A percentile compares a stretch with the other conserved stretches of the same genome.
These are phyloP conservation scores for Geranomyces variabilis DNA, from an alignment of 192 early-diverging fungal genomes.

Conservation along the genomic window DNA sequence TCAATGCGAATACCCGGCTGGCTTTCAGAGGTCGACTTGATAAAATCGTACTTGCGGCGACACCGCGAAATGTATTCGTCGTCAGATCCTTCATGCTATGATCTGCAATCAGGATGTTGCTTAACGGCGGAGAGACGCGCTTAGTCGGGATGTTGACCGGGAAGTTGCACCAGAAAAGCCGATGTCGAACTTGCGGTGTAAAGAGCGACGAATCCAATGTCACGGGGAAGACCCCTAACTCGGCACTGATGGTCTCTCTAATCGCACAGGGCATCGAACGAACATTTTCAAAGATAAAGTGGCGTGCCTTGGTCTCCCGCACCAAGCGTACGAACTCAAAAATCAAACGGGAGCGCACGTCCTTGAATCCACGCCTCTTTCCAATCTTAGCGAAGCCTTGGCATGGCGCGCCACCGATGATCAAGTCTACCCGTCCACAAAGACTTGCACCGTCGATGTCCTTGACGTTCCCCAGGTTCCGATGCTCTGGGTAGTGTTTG, in stretches of 20 bases:
- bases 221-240: conserved; percentile 8
- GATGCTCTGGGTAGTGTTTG: neutral
- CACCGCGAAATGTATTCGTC: neutral
- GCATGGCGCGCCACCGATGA: conserved; percentile 23
- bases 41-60: neutral
- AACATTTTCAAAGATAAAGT: conserved; percentile 22
- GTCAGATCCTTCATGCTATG: conserved; percentile 6
- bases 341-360: neutral
- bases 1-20: conserved; percentile 1
- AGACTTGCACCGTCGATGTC: too few species aligned
- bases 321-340: conserved; percentile 9
- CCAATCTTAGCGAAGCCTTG: conserved; percentile 13
- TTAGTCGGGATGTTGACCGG: neutral
- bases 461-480: too few species aligned
- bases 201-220: conserved; percentile 8
- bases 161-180: conserved; percentile 14
- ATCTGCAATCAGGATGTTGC: conserved; percentile 1
- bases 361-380: neutral
- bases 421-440: neutral
- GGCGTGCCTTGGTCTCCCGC: conserved; percentile 12
- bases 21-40: neutral
- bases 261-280: neutral
- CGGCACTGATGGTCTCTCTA: neutral
- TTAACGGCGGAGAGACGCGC: conserved; percentile 8
- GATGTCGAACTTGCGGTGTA: conserved; percentile 12